These are phyloP conservation scores for Parafenestella ontariensis DNA, from an alignment of 2,329 filamentous ascomycete genomes.

Conservation along the genomic window DNA sequence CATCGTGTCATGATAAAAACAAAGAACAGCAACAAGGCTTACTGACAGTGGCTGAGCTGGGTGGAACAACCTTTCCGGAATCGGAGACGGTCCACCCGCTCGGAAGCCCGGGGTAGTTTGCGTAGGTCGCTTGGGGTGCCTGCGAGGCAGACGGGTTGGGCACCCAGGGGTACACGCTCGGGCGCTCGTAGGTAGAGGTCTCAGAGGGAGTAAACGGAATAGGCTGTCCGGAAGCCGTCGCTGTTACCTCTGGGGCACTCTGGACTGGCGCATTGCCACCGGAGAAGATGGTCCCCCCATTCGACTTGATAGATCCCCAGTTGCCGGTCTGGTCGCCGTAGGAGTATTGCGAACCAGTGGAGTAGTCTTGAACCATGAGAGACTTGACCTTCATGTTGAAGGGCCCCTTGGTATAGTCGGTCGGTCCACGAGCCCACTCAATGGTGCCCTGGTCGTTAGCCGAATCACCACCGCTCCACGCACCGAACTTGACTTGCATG, in stretches of 20 bases:
- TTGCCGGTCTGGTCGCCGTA: constrained; percentile 80
- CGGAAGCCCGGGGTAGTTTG: constrained; percentile 68
- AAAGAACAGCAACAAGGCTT: constrained; percentile 51
- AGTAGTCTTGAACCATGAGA: constrained; percentile 85
- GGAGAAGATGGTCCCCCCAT: constrained; percentile 77
- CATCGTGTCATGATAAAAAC: constrained; percentile 1
- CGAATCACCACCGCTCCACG: constrained; percentile 90
- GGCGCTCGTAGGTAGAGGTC: constrained; percentile 56
- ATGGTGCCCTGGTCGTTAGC: constrained; percentile 82
- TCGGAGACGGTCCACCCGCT: constrained; percentile 81
- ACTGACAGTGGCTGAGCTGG: constrained; percentile 72
- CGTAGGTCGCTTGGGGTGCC: constrained; percentile 54
- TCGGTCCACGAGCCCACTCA: constrained; percentile 84
- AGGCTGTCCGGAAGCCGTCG: constrained; percentile 66
- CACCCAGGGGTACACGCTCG: constrained; percentile 67
- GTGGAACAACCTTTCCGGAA: constrained; percentile 79
- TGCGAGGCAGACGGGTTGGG: constrained; percentile 61
- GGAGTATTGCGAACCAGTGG: constrained; percentile 82
- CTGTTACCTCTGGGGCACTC: constrained; percentile 67
- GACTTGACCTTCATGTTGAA: constrained; percentile 85
- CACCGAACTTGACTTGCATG: constrained; percentile 91
- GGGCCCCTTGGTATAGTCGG: constrained; percentile 82
- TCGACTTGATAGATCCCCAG: constrained; percentile 81
- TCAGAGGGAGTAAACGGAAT: constrained; percentile 73
- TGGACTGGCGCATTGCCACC: constrained; percentile 62